Evolutionary conservation across 768 basidiomycete species (phyloP), one percentile per base, ranked within the genome.

Genomic region (Pisolithus microcarpus): DNA sequence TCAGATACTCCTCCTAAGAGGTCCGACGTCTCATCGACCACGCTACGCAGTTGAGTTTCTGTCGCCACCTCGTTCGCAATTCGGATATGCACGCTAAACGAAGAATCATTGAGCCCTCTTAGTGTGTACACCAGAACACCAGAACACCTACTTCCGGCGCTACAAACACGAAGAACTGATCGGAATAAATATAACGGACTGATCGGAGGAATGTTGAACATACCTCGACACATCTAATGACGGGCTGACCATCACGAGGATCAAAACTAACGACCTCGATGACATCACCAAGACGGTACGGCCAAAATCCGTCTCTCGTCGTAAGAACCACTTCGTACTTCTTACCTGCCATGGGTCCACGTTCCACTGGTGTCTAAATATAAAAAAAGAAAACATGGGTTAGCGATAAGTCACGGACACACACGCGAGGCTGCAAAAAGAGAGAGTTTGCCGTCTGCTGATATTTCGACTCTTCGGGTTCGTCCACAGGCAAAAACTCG

Each of bases 261-360:
- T 61, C 60, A 54, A 61, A 64, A 0, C 64, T 56, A 2, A 53
- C 52, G 9, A 56, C 49, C 11, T 59, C 52, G 13, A 61, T 19
- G n/a, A 60, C 43, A 38, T 65, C 58, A 7, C 54, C 54, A 7
- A 61, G 49, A 42, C 57, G 56, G 31, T 60, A 56, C 31, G 64
- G 52, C 61, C 61, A 59, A 4, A 65, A 48, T 16, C 57, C 56
- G 26, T 64, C 60, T 47, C 59, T 61, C 43, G 58, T 64, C 2
- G 62, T 64, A 49, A 64, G 43, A 16, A 58, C 34, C 5, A 65
- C 52, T 10, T 61, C 58, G 24, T 58, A 59, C 34, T 50, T 58
- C 38, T n/a, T 38, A 10, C 58, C 55, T n/a, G n/a, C n/a, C n/a
- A n/a, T 0, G 47, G 28, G 19, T 57, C 43, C 11, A 63, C 39